These are phyloP conservation scores for Vanderwaltozyma tropicalis DNA, from an alignment of 805 yeast species.

Conservation along the genomic window DNA sequence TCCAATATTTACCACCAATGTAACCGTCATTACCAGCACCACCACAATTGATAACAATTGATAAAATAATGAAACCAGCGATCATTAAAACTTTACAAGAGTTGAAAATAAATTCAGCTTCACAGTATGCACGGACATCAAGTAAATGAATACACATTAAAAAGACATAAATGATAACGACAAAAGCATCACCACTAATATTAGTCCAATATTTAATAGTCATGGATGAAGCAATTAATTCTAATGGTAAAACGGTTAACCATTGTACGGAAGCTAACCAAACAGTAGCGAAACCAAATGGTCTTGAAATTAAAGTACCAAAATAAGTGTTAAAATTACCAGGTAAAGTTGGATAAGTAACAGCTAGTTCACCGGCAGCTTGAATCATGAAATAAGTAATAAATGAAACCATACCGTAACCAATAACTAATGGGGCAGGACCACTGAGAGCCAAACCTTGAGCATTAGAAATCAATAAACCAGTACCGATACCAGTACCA, in stretches of 20 bases:
- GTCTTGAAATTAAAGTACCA: conserved; percentile 44
- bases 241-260: conserved; percentile 56
- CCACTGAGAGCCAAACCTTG: conserved; percentile 36
- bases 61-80: conserved; percentile 47
- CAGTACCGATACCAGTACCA: conserved; percentile 80
- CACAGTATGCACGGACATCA: conserved; percentile 62
- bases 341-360: conserved; percentile 30
- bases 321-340: conserved; percentile 34
- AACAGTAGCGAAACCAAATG: conserved; percentile 64
- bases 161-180: conserved; percentile 42
- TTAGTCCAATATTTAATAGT: conserved; percentile 44
- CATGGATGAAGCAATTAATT: conserved; percentile 49
- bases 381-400: conserved; percentile 50
- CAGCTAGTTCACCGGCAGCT: conserved; percentile 37
- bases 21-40: conserved; percentile 45
- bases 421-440: conserved; percentile 40
- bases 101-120: conserved; percentile 52
- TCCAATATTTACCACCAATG: conserved; percentile 53
- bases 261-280: conserved; percentile 59
- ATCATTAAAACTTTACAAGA: conserved; percentile 46
- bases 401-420: conserved; percentile 46
- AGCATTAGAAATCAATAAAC: conserved; percentile 49
- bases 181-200: conserved; percentile 45
- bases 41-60: conserved; percentile 48
- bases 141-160: conserved; percentile 44